Evolutionary conservation across 1,284 basidiomycete genomes (phyloP).

Genomic region (Anthracocystis panici-leucophaei): DNA sequence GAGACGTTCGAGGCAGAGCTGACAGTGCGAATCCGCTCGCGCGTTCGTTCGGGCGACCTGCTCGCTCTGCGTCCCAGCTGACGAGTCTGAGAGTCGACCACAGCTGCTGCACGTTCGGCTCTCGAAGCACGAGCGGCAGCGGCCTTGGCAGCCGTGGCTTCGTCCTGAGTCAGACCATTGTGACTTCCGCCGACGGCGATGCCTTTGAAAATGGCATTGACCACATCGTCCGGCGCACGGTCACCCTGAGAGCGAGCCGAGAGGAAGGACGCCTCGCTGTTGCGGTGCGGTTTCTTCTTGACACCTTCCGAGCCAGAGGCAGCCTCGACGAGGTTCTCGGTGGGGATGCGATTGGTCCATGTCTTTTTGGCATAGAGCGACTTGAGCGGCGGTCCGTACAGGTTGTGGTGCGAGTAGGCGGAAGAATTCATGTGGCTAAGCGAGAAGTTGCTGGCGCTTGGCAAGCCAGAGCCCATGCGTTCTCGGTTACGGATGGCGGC

Average conservation of each 20-base stretch:
- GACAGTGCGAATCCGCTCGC: conserved; percentile 22
- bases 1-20: conserved; percentile 33
- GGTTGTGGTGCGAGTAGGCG: conserved; percentile 19
- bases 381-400: conserved; percentile 41
- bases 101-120: conserved; percentile 6
- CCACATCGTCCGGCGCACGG: conserved; percentile 49
- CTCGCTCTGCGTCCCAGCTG: conserved; percentile 10
- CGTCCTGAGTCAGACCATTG: conserved; percentile 12
- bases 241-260: conserved; percentile 39
- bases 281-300: conserved; percentile 18
- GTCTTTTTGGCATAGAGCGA: conserved; percentile 40
- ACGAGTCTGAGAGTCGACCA: conserved; percentile 5
- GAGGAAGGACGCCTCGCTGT: conserved; percentile 22
- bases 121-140: conserved; percentile 8
- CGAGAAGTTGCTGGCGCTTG: conserved; percentile 42
- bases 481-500: conserved; percentile 23
- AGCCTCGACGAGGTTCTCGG: conserved; percentile 31
- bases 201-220: conserved; percentile 57
- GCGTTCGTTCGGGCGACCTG: conserved; percentile 17
- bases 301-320: conserved; percentile 16
- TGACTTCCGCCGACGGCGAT: conserved; percentile 42
- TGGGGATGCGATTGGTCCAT: conserved; percentile 41
- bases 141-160: conserved; percentile 11
- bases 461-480: conserved; percentile 24
- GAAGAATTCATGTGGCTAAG: conserved; percentile 21